Base-by-base conservation (phyloP, 768 basidiomycete species). In the Leucogyrophana mollusca region DNA sequence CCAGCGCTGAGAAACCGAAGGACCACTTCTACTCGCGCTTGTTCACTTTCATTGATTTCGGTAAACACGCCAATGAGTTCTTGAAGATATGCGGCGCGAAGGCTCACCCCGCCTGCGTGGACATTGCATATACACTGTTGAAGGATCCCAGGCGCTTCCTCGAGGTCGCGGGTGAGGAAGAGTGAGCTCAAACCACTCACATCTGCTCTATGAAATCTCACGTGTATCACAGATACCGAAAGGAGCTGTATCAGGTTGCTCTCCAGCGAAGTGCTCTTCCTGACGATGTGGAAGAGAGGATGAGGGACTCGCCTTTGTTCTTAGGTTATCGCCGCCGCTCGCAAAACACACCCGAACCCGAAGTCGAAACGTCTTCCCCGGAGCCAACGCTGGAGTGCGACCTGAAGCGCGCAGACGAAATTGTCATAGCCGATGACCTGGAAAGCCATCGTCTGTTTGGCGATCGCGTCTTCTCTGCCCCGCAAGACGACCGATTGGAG, bases 401-500 rank as follows among this genome's bases (percentile, higher is more conserved):
- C 35, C 70, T 94, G 18, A 76, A 80, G 53, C 67, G 65, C 44
- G 78, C 90, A 1, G 71, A 72, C 45, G 74, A 87, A 56, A 79
- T 91, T 10, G 78, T 88, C 24, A 76, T 94, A 40, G 85, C 87
- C 10, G 92, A 97, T 59, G 90, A 94, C 58, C 82, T 82, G 11
- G 85, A 87, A 36, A 70, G 82, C 8, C 78, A 83, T 54, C 82
- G 86, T 47, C 70, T 82, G 14, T 94, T 94, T 58, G 83, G 83
- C 8, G 80, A 82, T 32, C 72, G 74, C 4, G 66, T 94, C 5
- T 88, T 82, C 54, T 77, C 76, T 11, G 87, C 86, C 5, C 86
- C 88, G 1, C 87, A 94, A 62, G 93, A 96, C 62, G 90, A 94
- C 55, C 73, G 89, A 3, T 73, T 96, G 4, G 94, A 96, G 81